Evolutionary conservation across 306 rosid species (phyloP).

Genomic region (Oxytropis ochrocephala): DNA sequence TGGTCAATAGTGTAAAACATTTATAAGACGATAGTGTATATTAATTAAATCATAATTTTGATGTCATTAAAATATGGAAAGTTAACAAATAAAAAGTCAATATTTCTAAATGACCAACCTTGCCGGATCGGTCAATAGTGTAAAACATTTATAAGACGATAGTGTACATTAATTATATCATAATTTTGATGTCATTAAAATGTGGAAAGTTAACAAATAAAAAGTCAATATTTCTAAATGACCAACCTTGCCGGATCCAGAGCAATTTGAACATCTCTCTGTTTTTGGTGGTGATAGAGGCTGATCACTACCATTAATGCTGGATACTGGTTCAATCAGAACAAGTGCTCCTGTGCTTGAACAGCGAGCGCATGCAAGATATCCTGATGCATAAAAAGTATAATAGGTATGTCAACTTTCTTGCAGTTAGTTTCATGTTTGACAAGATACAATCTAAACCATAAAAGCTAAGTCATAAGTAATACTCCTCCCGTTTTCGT

Average conservation of each 20-base stretch:
- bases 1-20: too few species aligned
- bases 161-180: too few species aligned
- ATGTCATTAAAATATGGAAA: too few species aligned
- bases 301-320: constrained; percentile 41
- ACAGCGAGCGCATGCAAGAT: constrained; percentile 96
- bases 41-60: too few species aligned
- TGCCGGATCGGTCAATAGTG: too few species aligned
- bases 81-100: too few species aligned
- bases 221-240: neutral
- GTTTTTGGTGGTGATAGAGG: constrained; percentile 70
- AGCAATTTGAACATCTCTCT: constrained; percentile 90
- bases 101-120: too few species aligned
- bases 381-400: constrained; percentile 39
- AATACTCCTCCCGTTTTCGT: too few species aligned
- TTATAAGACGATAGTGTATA: too few species aligned
- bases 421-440: neutral
- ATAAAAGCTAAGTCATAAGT: neutral
- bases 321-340: constrained; percentile 62
- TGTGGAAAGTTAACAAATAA: neutral
- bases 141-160: too few species aligned
- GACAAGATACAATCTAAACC: too few species aligned
- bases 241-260: constrained; percentile 94
- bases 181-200: neutral
- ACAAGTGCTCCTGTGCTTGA: constrained; percentile 73
- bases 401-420: neutral